Base-by-base conservation (phyloP, 179 eudicot genomes). In the Beta lomatogona region DNA sequence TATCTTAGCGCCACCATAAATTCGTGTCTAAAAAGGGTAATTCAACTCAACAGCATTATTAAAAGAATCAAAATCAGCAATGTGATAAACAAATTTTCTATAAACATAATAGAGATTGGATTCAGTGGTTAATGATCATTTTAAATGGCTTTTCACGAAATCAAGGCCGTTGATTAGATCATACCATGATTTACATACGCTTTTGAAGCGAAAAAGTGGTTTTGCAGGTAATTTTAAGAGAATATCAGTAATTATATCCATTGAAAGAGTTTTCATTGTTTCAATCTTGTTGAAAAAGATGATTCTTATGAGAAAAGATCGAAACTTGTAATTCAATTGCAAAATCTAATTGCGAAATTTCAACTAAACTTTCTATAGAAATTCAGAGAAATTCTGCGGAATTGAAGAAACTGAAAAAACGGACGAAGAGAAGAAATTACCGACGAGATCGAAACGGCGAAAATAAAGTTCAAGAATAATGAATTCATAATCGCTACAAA, bases 151-250 rank as follows among this genome's bases (percentile, higher is more conserved):
- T 19, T 46, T 75, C 31, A 78, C 61, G 60, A 88, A 88, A 74
- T 78, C 25, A 36, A 18, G 77, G 69, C 65, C 64, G 71, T 60
- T 86, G 22, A 88, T 82, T 14, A 86, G 36, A 36, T 61, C 15
- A 67, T 84, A 83, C 85, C 88, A 86, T 10, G 71, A 50, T 16
- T 78, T 82, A 22, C 83, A 84, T 11, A 86, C 87, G 70, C 80
- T 78, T 75, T 87, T 82, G 80, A 81, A 82, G 9, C 86, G 86
- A 6, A 84, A 44, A 16, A 88, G 79, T 1, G 75, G 15, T 73
- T 84, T 86, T 12, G 83, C 87, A 0, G 86, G 85, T 61, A 86
- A 63, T 52, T 84, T 75, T 5, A 76, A 46, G 45, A 88, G 86
- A 9, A 86, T 86, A 59, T 75, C 78, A 18, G 61, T 18, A 28